These are phyloP conservation scores for Peronospora destructor DNA, from an alignment of 352 stramenopile genomes.

Conservation along the genomic window DNA sequence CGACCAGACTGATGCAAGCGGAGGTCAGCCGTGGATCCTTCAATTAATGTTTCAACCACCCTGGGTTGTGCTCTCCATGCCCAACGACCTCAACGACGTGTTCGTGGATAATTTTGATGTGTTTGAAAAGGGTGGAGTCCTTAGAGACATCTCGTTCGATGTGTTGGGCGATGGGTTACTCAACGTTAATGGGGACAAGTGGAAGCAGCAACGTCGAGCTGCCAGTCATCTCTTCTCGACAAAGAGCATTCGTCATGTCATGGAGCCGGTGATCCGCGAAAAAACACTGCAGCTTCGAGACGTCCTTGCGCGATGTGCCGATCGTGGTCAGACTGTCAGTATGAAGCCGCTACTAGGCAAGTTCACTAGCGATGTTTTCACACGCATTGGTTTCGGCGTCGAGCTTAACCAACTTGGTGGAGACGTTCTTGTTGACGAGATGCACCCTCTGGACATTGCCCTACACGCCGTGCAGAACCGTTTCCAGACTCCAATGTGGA, in stretches of 20 bases:
- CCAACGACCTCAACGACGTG: conserved; percentile 23
- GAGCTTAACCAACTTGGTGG: conserved; percentile 41
- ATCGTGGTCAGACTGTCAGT: conserved; percentile 1
- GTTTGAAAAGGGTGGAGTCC: conserved; percentile 28
- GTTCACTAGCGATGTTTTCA: conserved; percentile 66
- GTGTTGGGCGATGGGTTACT: conserved; percentile 53
- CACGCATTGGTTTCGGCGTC: conserved; percentile 63
- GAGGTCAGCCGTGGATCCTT: conserved; percentile 40
- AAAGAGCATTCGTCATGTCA: conserved; percentile 20
- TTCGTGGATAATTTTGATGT: conserved; percentile 40
- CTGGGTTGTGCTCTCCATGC: conserved; percentile 33
- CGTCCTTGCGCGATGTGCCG: conserved; percentile 17
- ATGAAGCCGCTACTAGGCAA: conserved; percentile 40
- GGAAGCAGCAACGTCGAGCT: conserved; percentile 45
- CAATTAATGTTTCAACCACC: conserved; percentile 24
- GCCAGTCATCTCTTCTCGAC: conserved; percentile 71
- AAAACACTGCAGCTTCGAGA: conserved; percentile 24
- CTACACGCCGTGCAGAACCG: conserved; percentile 19
- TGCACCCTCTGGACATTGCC: conserved; percentile 4
- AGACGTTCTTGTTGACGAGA: conserved; percentile 13
- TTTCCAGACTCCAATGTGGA: conserved; percentile 35
- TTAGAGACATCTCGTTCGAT: conserved; percentile 22
- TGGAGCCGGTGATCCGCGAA: conserved; percentile 24
- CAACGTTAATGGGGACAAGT: conserved; percentile 32
- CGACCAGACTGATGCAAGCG: conserved; percentile 30